A percentile compares a stretch with the other conserved stretches of the same genome.
phyloP scores from a whole-genome alignment of 805 yeast genomes.

The Diddensiella santjacobensis region DNA sequence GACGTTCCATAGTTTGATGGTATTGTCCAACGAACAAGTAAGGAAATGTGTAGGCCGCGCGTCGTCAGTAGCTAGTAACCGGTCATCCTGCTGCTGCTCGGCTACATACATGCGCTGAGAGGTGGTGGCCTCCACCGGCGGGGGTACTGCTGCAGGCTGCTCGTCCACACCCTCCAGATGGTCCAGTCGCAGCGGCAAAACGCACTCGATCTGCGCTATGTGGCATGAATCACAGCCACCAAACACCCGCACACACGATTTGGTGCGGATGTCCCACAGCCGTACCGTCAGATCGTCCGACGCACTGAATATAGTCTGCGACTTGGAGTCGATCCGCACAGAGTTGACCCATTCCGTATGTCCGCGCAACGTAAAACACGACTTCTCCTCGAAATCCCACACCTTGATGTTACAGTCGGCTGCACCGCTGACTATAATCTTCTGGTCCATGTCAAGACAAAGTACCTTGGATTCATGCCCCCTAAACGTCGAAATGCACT shows the following conservation, averaged over 20 bases:
- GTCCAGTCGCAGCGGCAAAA: constrained; percentile 75
- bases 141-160: not conserved
- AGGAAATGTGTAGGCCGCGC: constrained; percentile 56
- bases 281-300: constrained; percentile 89
- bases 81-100: not conserved
- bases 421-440: constrained; percentile 86
- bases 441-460: constrained; percentile 76
- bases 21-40: constrained; percentile 86
- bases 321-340: constrained; percentile 77
- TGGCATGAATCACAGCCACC: constrained; percentile 59
- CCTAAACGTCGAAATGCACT: constrained; percentile 86
- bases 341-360: constrained; percentile 90
- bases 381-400: constrained; percentile 93
- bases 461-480: constrained; percentile 88
- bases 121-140: constrained; percentile 1
- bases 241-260: constrained; percentile 74
- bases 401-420: constrained; percentile 90
- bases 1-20: constrained; percentile 90
- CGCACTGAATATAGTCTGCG: constrained; percentile 78
- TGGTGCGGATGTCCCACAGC: constrained; percentile 88
- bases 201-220: constrained; percentile 90
- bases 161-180: constrained; percentile 46
- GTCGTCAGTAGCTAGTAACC: constrained; percentile 45
- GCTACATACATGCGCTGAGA: constrained; percentile 2
- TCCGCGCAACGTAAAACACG: constrained; percentile 89